Evolutionary conservation across 2,329 filamentous ascomycete genomes (phyloP).

Genomic region (Podosphaera xanthii): DNA sequence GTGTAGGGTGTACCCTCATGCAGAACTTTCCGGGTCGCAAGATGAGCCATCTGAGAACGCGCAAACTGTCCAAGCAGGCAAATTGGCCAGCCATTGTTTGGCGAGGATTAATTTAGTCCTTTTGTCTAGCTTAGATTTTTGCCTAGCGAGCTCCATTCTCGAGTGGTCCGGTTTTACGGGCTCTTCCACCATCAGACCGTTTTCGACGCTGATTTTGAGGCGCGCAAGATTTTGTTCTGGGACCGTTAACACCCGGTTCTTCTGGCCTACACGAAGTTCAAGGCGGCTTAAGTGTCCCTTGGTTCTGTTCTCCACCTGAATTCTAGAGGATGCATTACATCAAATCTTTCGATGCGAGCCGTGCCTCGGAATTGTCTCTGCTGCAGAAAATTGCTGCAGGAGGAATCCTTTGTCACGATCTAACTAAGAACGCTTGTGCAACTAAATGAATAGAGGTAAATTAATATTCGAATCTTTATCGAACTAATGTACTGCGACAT

Average conservation of each 20-base stretch:
- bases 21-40: background rate
- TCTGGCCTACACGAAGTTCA: background rate
- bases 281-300: background rate
- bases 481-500: no score
- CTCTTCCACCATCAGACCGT: background rate
- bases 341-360: background rate
- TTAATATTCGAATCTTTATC: no score
- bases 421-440: no score
- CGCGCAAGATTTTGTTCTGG: background rate
- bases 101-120: no score
- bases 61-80: background rate
- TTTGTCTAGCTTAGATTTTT: background rate
- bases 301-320: background rate
- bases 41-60: background rate
- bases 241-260: background rate
- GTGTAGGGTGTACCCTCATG: background rate
- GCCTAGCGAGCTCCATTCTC: background rate
- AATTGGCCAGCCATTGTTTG: background rate
- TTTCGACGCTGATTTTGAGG: background rate
- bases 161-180: background rate
- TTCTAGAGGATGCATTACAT: background rate
- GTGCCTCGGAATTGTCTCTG: background rate
- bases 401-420: no score
- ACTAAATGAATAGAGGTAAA: no score
- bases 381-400: background rate